phyloP scores from a whole-genome alignment of 345 rosid species.

The Pistacia integerrima region DNA sequence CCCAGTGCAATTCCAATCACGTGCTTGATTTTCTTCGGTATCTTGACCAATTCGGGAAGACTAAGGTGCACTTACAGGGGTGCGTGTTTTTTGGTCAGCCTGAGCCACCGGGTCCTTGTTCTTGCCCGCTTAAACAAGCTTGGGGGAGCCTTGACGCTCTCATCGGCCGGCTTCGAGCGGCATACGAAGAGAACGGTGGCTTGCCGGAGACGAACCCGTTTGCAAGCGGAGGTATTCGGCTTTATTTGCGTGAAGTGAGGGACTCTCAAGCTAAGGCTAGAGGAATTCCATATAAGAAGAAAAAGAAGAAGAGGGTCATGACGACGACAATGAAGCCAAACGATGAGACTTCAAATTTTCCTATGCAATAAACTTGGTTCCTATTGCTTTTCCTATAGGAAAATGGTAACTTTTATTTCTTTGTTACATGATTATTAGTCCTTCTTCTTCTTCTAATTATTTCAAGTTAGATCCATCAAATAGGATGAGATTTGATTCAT shows the following conservation, averaged over 20 bases:
- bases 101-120: slow-evolving; percentile 80
- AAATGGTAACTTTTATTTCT: slow-evolving; percentile 24
- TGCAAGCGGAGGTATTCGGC: slow-evolving; percentile 69
- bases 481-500: slow-evolving; percentile 1
- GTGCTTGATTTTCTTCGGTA: slow-evolving; percentile 82
- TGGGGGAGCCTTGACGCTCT: slow-evolving; percentile 96
- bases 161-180: slow-evolving; percentile 87
- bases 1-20: slow-evolving; percentile 66
- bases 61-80: slow-evolving; percentile 83
- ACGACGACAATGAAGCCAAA: slow-evolving; percentile 35
- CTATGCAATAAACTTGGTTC: slow-evolving; percentile 41
- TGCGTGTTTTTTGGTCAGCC: slow-evolving; percentile 79
- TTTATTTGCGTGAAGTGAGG: slow-evolving; percentile 77
- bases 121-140: slow-evolving; percentile 82
- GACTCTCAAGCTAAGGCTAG: slow-evolving; percentile 85
- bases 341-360: slow-evolving; percentile 40
- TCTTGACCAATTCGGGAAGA: slow-evolving; percentile 86
- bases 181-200: slow-evolving; percentile 85
- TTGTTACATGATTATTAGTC: background rate
- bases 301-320: slow-evolving; percentile 66
- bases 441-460: background rate
- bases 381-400: slow-evolving; percentile 15
- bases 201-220: slow-evolving; percentile 83
- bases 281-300: slow-evolving; percentile 89
- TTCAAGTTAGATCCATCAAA: slow-evolving; percentile 3